Evolutionary conservation across 2,329 filamentous ascomycete species (phyloP), one percentile per base, ranked within the genome.

Genomic region (Juglanconis oblonga): DNA sequence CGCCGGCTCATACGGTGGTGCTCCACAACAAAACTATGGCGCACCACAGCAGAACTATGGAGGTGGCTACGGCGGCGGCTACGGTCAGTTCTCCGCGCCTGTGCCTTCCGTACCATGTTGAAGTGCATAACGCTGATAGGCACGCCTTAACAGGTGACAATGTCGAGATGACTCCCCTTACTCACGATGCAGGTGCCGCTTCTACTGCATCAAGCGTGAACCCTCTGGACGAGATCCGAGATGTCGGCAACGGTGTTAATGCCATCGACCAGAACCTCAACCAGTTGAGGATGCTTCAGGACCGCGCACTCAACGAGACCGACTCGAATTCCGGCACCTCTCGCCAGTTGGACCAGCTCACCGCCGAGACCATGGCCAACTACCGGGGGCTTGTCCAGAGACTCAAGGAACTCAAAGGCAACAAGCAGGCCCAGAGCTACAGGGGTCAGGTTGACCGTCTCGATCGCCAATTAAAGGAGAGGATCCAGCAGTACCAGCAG

Each of bases 391-490:
- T 98, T 59, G 91, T 89, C 59, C 86, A 89, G 56, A 88, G 90
- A 56, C 87, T 97, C 66, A 91, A 90, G 75, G 81, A 83, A 64
- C 84, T 97, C 77, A 97, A 97, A 81, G 87, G 87, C 66, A 88
- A 88, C 68, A 88, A 88, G 45, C 91, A 93, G 62, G 88, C 90
- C 32, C 85, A 86, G 61, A 86, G 85, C 64, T 80, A 87, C 49
- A 87, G 87, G 71, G 95, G 96, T 74, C 93, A 97, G 74, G 89
- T 97, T 65, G 88, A 89, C 68, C 87, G 88, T 60, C 85, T 95
- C 50, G 91, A 96, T 73, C 85, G 89, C 55, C 85, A 88, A 59
- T 81, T 97, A 67, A 93, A 94, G 79, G 79, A 83, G 49, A 90
- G 91, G 62, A 94, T 97, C 73, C 85, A 90, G 67, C 79, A 86